Evolutionary conservation across 768 basidiomycete genomes (phyloP), one percentile per base, ranked within the genome.

Genomic region (Nidularia pulvinata): DNA sequence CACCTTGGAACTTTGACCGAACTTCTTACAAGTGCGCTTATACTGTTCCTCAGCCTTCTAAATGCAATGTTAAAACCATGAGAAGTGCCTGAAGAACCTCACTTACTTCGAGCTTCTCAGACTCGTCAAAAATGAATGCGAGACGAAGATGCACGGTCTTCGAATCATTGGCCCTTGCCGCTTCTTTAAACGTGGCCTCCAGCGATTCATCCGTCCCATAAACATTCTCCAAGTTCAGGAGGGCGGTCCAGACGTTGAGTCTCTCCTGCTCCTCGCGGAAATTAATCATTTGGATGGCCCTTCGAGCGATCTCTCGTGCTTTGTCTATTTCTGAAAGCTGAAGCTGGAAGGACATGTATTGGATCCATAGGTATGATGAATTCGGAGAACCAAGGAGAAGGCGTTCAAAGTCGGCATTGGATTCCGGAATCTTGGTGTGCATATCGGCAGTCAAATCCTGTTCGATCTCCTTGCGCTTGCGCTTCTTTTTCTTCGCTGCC

Each of bases 301-400:
- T 85, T 50, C 84, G 81, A 46, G 86, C 95, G 49, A 95, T 86
- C 65, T 90, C 87, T 44, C 94, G 83, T 11, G 96, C 97, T 69
- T 95, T 97, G 62, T 95, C 95, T 52, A 97, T 76, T 71, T 99
- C 96, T 33, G 95, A 93, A n/a, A 99, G 82, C 59, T 94, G 94
- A 9, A 98, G 77, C 62, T 95, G 93, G 83, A 98, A 96, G 7
- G 97, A 96, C 94, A 99, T 98, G 69, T 95, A 99, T 68, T 98
- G 95, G 54, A 99, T 88, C 97, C 97, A 99, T 34, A 98, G 80
- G 71, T 90, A 97, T 0, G 97, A 98, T 6, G 95, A 98, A 66
- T 97, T 94, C 1, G 97, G 96, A 0, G 96, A 95, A 32, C 93
- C 92, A 37, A 98, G 79, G 46, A 99, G 81, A 35, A 92, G 73